phyloP scores from a whole-genome alignment of 2,329 filamentous ascomycete species.

The Leptodontidium sp. region DNA sequence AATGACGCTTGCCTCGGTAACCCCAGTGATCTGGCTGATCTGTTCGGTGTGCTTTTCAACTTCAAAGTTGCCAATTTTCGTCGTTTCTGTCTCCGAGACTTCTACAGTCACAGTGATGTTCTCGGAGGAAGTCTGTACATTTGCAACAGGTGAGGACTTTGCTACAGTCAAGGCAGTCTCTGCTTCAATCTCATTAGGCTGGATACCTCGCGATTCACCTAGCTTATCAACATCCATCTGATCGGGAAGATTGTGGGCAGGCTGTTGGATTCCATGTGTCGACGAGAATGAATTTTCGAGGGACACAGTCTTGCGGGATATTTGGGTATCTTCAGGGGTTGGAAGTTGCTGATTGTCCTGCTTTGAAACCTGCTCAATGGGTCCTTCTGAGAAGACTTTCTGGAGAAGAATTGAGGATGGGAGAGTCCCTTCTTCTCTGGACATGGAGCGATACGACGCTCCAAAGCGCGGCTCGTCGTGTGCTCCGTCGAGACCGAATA shows the following conservation, averaged over 20 bases:
- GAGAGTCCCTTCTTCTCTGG: conserved; percentile 15
- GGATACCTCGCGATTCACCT: not conserved
- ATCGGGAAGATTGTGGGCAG: not conserved
- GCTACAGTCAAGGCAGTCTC: not conserved
- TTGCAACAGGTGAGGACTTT: not conserved
- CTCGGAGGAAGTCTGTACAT: not conserved
- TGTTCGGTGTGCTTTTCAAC: not conserved
- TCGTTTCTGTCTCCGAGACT: not conserved
- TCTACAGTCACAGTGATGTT: not conserved
- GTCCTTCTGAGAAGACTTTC: not conserved
- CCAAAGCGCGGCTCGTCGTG: conserved; percentile 32
- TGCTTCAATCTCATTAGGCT: not conserved
- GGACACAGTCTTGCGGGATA: conserved; percentile 27
- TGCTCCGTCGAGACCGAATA: conserved; percentile 37
- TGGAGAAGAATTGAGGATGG: conserved; percentile 2
- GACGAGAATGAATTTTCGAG: conserved; percentile 31
- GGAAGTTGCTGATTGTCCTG: conserved; percentile 36
- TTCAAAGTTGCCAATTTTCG: not conserved
- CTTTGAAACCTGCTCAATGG: not conserved
- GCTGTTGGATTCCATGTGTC: not conserved
- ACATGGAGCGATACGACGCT: conserved; percentile 24
- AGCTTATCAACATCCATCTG: not conserved
- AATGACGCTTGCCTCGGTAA: not conserved
- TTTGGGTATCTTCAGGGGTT: conserved; percentile 43
- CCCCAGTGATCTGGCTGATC: not conserved